Percentiles rank a stretch among this genome's conserved stretches.
Evolutionary conservation across 2,329 filamentous ascomycete genomes (phyloP).

Genomic region (Lachnellula subtilissima): DNA sequence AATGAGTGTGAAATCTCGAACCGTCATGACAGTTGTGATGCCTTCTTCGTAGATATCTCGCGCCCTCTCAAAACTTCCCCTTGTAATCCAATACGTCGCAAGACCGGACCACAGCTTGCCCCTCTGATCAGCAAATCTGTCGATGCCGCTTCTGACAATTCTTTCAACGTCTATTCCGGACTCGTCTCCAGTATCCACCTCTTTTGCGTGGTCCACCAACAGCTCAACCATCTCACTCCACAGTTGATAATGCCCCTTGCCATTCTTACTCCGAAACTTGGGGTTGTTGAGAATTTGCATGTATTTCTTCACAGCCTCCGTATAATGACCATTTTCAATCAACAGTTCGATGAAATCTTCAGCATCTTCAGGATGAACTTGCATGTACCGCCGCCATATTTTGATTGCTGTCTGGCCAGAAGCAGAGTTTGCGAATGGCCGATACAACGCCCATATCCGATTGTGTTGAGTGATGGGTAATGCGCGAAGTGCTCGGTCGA

Average conservation of each 20-base stretch:
- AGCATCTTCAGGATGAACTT: constrained; percentile 89
- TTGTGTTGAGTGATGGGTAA: constrained; percentile 93
- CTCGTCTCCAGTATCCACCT: constrained; percentile 76
- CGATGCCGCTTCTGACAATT: constrained; percentile 88
- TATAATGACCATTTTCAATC: constrained; percentile 75
- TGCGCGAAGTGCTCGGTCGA: constrained; percentile 87
- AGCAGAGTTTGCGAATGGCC: constrained; percentile 84
- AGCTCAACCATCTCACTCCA: constrained; percentile 98
- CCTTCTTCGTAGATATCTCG: constrained; percentile 94
- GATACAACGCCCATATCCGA: constrained; percentile 88
- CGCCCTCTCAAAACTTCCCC: constrained; percentile 86
- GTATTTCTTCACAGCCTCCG: constrained; percentile 85
- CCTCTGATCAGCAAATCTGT: constrained; percentile 85
- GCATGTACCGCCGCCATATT: constrained; percentile 94
- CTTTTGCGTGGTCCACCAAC: constrained; percentile 82
- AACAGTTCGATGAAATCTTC: constrained; percentile 94
- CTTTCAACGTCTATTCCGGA: constrained; percentile 83
- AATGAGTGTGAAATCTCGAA: constrained; percentile 91
- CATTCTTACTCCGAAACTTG: constrained; percentile 85
- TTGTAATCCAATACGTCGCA: constrained; percentile 94
- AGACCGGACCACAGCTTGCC: constrained; percentile 93
- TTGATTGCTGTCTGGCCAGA: constrained; percentile 86
- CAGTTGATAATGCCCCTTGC: constrained; percentile 91
- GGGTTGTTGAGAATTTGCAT: constrained; percentile 89
- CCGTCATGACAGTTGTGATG: constrained; percentile 97